Conservation (phyloP, 2,329 filamentous ascomycete genomes). For the Myrmaecium sp. region DNA sequence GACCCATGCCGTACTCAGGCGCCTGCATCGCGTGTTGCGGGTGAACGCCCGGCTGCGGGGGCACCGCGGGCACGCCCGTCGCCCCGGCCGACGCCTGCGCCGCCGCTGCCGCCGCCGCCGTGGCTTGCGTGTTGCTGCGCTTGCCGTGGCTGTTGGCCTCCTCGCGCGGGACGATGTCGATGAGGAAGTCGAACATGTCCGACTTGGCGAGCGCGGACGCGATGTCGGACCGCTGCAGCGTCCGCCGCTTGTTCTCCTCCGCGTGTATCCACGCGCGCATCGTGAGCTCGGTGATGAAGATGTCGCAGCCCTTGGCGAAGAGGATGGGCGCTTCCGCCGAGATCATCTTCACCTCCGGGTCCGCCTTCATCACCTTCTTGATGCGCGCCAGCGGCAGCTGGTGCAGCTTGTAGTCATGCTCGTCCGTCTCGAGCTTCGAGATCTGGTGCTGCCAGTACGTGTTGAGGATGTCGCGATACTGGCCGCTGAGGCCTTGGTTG, state of each 20-base stretch:
- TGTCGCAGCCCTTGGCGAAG: conserved; percentile 96
- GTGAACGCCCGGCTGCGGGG: conserved; percentile 25
- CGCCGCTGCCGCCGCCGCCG: conserved; percentile 12
- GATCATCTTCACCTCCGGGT: conserved; percentile 99
- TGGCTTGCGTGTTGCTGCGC: conserved; percentile 29
- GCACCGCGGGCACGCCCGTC: conserved; percentile 15
- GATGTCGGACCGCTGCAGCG: conserved; percentile 88
- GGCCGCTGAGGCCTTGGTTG: conserved; percentile 82
- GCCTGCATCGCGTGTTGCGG: conserved; percentile 36
- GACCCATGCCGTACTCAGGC: conserved; percentile 38
- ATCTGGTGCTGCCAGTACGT: conserved; percentile 99
- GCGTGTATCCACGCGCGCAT: conserved; percentile 99
- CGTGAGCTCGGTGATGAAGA: conserved; percentile 96
- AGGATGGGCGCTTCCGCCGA: conserved; percentile 94
- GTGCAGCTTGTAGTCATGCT: conserved; percentile 96
- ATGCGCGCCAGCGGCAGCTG: conserved; percentile 94
- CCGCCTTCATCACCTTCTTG: conserved; percentile 99
- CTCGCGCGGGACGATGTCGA: conserved; percentile 94
- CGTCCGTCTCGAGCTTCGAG: conserved; percentile 83
- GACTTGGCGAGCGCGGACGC: conserved; percentile 90
- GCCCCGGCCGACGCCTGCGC: conserved; percentile 25
- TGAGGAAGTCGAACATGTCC: conserved; percentile 99
- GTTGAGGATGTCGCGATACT: conserved; percentile 91
- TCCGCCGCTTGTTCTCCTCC: conserved; percentile 95
- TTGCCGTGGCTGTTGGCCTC: conserved; percentile 82